Evolutionary conservation across 164 flowering plant genomes (phyloP).

Genomic region (Kingdonia uniflora): DNA sequence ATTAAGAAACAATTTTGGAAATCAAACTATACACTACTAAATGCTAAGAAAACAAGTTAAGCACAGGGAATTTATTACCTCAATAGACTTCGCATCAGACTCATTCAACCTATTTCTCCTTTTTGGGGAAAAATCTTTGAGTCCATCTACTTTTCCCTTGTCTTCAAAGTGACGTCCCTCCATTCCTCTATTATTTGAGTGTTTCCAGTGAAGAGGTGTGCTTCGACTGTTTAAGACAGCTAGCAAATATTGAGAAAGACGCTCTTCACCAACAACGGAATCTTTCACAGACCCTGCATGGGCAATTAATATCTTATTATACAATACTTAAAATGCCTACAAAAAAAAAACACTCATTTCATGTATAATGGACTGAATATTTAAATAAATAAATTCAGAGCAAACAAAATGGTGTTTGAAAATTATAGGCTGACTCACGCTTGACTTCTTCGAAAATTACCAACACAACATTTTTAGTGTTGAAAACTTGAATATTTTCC

Average conservation of each 20-base stretch:
- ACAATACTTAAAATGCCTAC: too few species aligned
- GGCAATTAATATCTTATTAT: not conserved
- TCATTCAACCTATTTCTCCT: constrained; percentile 28
- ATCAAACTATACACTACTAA: not conserved
- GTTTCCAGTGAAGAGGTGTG: constrained; percentile 90
- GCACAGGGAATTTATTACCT: constrained; percentile 28
- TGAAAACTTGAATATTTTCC: too few species aligned
- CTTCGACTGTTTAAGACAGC: constrained; percentile 67
- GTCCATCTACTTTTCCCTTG: constrained; percentile 26
- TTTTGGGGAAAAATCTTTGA: constrained; percentile 40
- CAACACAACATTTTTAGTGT: too few species aligned
- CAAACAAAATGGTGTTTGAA: too few species aligned
- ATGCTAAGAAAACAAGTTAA: not conserved
- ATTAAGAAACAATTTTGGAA: too few species aligned
- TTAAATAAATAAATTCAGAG: too few species aligned
- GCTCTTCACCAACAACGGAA: constrained; percentile 95
- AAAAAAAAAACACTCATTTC: too few species aligned
- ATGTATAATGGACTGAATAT: too few species aligned
- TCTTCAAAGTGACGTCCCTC: constrained; percentile 24
- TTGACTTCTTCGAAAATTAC: too few species aligned
- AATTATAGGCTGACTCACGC: too few species aligned
- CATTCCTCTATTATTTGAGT: constrained; percentile 26
- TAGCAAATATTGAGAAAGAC: constrained; percentile 75
- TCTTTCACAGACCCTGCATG: constrained; percentile 79
- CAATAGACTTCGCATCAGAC: constrained; percentile 42